phyloP scores from a whole-genome alignment of 2,329 filamentous ascomycete species.

The Teratosphaeria viscida region DNA sequence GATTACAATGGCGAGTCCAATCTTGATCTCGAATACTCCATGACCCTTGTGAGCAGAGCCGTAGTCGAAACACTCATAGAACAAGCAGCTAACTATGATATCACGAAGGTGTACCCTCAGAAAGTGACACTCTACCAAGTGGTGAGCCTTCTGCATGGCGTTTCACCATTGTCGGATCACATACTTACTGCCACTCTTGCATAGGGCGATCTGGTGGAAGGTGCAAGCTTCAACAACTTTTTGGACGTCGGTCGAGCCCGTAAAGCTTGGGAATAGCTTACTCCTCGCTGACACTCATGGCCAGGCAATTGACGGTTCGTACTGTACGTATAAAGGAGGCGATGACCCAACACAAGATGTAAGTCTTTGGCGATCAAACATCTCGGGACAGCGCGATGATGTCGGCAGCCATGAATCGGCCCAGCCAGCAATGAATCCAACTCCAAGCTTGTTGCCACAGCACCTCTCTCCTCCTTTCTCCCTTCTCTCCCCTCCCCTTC shows the following conservation, averaged over 20 bases:
- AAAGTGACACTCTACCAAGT: constrained; percentile 39
- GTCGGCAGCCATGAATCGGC: no score
- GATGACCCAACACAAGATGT: constrained; percentile 30
- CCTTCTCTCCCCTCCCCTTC: no score
- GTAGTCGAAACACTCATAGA: not conserved
- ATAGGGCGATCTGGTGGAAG: constrained; percentile 1
- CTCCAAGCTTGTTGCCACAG: no score
- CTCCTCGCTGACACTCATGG: constrained; percentile 26
- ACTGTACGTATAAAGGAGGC: constrained; percentile 33
- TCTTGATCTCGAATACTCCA: constrained; percentile 47
- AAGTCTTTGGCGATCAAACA: not conserved
- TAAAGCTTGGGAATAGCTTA: not conserved
- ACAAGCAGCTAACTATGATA: not conserved
- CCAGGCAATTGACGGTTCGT: constrained; percentile 37
- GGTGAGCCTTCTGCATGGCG: constrained; percentile 24
- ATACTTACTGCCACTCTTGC: not conserved
- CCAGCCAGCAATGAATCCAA: no score
- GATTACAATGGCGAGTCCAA: constrained; percentile 40
- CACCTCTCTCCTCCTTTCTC: no score
- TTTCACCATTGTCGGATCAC: not conserved
- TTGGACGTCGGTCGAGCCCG: not conserved
- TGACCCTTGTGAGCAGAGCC: constrained; percentile 21
- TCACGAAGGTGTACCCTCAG: constrained; percentile 31
- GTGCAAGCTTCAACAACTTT: not conserved
- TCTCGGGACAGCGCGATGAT: no score